A percentile compares a stretch with the other conserved stretches of the same genome.
These are phyloP conservation scores for Carallia brachiata DNA, from an alignment of 345 rosid genomes.

Conservation along the genomic window DNA sequence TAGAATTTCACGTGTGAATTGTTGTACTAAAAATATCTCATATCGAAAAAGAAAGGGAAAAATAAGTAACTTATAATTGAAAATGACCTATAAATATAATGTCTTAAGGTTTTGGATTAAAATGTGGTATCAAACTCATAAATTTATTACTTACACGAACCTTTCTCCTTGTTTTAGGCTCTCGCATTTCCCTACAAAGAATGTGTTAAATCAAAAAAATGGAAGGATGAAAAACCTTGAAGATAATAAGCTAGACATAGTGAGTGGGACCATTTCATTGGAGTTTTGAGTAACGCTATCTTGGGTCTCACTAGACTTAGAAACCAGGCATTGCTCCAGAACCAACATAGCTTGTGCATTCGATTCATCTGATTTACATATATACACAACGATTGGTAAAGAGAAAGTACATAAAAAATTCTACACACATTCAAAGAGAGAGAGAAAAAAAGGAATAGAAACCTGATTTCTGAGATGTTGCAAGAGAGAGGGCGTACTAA, in stretches of 20 bases:
- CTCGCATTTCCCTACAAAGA: too few relatives aligned
- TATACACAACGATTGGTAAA: background rate
- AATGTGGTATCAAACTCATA: too few relatives aligned
- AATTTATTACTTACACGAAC: too few relatives aligned
- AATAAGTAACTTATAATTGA: too few relatives aligned
- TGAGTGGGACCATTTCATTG: constrained; percentile 61
- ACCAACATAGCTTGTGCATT: constrained; percentile 76
- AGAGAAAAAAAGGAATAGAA: background rate
- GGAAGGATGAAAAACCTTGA: constrained; percentile 49
- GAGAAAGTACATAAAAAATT: background rate
- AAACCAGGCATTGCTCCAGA: constrained; percentile 73
- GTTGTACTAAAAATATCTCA: too few relatives aligned
- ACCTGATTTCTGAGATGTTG: constrained; percentile 78
- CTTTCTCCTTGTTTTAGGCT: too few relatives aligned
- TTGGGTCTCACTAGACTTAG: constrained; percentile 48
- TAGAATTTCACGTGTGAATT: too few relatives aligned
- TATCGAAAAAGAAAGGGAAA: too few relatives aligned
- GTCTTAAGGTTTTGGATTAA: too few relatives aligned
- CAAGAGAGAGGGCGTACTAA: constrained; percentile 73
- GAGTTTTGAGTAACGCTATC: constrained; percentile 43
- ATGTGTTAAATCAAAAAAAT: background rate
- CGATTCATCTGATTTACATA: constrained; percentile 49
- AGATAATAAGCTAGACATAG: constrained; percentile 72
- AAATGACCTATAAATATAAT: too few relatives aligned
- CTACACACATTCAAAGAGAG: background rate